Evolutionary conservation across 768 basidiomycete species (phyloP), one percentile per base, ranked within the genome.

Genomic region (Peribolospora baueri): DNA sequence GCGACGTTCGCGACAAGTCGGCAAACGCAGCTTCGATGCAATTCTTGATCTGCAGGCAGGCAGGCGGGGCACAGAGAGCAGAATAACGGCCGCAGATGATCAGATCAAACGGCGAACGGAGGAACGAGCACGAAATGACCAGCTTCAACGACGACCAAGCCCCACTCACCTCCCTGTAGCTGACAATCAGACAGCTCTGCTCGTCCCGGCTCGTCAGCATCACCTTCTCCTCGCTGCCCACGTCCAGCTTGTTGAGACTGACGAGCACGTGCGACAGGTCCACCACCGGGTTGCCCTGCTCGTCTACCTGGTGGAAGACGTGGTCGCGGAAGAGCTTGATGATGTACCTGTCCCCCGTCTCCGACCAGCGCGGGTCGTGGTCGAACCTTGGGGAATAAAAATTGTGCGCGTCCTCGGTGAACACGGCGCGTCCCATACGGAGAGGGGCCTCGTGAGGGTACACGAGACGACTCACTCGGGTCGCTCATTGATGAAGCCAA

Each of bases 401-500:
- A 6, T 10, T 5, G 11, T 25, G 11, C 43, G 5, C 25, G 25
- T 25, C 25, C 25, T 50, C 14, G 42, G 49, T 43, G 7, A n/a
- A 9, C 38, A 39, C 38, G 41, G 13, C n/a, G 13, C 47, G n/a
- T 7, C 7, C 13, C 48, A 1, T 10, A 49, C 48, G 41, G 14
- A 3, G 36, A 53, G 46, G 25, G 5, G 9, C 14, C 6, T 8
- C 7, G 14, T 50, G 36, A n/a, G 46, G 39, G 10, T 3, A 40
- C 47, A 52, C 11, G 38, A 39, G 6, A 38, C 13, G 5, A 75
- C 84, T 54, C 65, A 95, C 87, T 97, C 93, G 3, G 93, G 91
- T n/a, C 93, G 75, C 65, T 98, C 93, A 66, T 97, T 97, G 70
- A 98, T 95, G 68, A 98, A 97, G 0, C 87, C 87, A 61, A 98